These are phyloP conservation scores for Cadophora luteo-olivacea DNA, from an alignment of 2,329 filamentous ascomycete genomes.

Conservation along the genomic window DNA sequence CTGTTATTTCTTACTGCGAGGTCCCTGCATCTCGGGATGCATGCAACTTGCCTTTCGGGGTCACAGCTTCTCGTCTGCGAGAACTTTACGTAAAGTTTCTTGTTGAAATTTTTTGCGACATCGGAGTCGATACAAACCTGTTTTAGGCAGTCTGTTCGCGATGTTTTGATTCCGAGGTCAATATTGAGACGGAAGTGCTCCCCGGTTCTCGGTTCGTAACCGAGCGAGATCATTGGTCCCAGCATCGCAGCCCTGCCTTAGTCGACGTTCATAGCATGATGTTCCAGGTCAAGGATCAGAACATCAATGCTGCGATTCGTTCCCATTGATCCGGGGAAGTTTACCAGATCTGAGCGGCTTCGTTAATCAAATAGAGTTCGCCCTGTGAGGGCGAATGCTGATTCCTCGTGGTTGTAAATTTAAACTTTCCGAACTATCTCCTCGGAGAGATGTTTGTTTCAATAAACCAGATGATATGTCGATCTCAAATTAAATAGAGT, in stretches of 20 bases:
- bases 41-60: background rate
- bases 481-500: background rate
- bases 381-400: background rate
- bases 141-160: background rate
- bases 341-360: background rate
- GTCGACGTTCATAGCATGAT: background rate
- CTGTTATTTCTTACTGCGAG: background rate
- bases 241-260: too few species aligned
- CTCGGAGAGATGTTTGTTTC: background rate
- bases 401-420: background rate
- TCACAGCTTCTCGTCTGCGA: background rate
- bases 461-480: background rate
- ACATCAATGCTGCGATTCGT: background rate
- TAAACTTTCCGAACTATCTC: background rate
- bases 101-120: background rate
- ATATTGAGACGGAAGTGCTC: background rate
- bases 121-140: background rate
- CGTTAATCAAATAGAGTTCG: background rate
- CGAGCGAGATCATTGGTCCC: background rate
- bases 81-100: background rate
- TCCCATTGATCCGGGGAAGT: background rate
- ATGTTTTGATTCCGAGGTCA: background rate
- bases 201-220: background rate
- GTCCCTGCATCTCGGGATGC: conserved; percentile 7
- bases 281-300: background rate